Evolutionary conservation across 345 rosid species (phyloP).

Genomic region (Lenwebbia sp.): DNA sequence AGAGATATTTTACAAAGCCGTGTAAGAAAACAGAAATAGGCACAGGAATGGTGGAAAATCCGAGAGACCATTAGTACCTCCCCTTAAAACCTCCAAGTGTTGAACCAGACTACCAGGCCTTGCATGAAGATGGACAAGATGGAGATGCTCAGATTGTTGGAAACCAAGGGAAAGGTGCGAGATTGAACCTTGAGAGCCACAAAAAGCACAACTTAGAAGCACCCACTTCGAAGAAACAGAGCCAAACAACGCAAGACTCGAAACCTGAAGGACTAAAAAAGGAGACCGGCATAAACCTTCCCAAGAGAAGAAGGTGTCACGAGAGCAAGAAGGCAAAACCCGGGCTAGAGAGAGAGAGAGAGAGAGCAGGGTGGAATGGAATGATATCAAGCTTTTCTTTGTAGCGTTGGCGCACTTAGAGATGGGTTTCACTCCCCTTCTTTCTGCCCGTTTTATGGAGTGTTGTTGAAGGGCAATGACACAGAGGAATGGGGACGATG

Average conservation of each 20-base stretch:
- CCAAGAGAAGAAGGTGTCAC: background rate
- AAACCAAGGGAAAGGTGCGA: background rate
- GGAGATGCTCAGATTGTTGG: background rate
- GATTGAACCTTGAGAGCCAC: background rate
- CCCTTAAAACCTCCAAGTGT: background rate
- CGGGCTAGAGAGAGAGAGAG: background rate
- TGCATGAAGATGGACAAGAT: background rate
- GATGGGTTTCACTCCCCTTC: background rate
- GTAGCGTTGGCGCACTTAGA: background rate
- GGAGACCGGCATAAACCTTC: background rate
- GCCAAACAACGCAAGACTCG: background rate
- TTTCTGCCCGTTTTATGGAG: background rate
- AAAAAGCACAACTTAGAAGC: background rate
- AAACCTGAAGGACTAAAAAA: background rate
- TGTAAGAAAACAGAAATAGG: background rate
- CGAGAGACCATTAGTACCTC: background rate
- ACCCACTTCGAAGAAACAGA: background rate
- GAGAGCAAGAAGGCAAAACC: background rate
- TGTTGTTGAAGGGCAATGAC: background rate
- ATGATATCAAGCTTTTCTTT: background rate
- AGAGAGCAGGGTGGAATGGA: background rate
- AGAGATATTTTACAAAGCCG: background rate
- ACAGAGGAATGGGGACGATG: background rate
- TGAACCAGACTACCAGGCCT: background rate
- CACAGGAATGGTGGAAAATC: background rate